These are phyloP conservation scores for Xylariomycetidae sp. DNA, from an alignment of 2,329 filamentous ascomycete genomes.

Conservation along the genomic window DNA sequence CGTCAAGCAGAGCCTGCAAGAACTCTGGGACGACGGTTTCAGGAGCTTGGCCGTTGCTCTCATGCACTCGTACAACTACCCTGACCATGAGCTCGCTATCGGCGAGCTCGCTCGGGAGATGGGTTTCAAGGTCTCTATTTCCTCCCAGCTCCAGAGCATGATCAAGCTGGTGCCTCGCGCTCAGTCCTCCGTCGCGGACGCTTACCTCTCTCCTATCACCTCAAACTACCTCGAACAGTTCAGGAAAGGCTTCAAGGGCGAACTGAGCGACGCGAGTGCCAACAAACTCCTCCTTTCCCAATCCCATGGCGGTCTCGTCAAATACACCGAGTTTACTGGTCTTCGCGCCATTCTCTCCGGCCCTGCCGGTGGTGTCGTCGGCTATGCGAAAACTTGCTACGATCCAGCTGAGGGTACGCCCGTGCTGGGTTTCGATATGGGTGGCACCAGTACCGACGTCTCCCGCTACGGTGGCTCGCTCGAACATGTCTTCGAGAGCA, in stretches of 20 bases:
- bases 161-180: constrained; percentile 62
- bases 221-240: constrained; percentile 57
- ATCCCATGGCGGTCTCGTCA: constrained; percentile 47
- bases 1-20: constrained; percentile 52
- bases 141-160: constrained; percentile 55
- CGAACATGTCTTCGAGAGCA: constrained; percentile 62
- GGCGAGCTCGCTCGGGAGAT: constrained; percentile 58
- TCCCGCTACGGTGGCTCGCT: constrained; percentile 54
- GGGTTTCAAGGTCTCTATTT: constrained; percentile 62
- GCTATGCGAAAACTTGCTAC: constrained; percentile 69
- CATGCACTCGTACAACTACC: constrained; percentile 70
- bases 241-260: constrained; percentile 27
- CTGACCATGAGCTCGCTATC: constrained; percentile 57
- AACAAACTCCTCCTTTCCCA: constrained; percentile 56
- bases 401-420: constrained; percentile 63
- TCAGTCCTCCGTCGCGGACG: constrained; percentile 64
- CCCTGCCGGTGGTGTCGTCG: constrained; percentile 70
- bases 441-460: constrained; percentile 68
- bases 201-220: constrained; percentile 71
- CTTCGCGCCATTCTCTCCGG: constrained; percentile 66
- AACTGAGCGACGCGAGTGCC: constrained; percentile 50
- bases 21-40: constrained; percentile 57
- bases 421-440: constrained; percentile 74
- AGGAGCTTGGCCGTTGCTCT: constrained; percentile 51
- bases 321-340: constrained; percentile 63